Evolutionary conservation across 1,139 yeast species (phyloP).

Genomic region (Kodamaea sp.): DNA sequence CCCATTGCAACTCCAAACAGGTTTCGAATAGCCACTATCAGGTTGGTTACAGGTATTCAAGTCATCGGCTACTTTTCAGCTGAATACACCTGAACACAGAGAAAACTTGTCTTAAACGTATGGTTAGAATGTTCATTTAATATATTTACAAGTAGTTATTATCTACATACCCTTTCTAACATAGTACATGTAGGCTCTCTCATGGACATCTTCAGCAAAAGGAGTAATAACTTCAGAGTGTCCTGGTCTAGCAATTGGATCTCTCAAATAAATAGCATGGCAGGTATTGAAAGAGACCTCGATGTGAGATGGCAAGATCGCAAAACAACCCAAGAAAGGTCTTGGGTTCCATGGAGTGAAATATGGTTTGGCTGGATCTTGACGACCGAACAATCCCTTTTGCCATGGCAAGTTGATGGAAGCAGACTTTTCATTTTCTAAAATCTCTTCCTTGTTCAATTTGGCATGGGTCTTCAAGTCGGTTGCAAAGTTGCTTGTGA

Average conservation of each 20-base stretch:
- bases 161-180: slow-evolving; percentile 68
- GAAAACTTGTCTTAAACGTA: no score
- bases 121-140: no score
- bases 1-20: no score
- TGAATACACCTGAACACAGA: no score
- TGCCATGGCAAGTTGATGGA: slow-evolving; percentile 71
- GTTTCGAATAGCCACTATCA: no score
- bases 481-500: slow-evolving; percentile 58
- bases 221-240: slow-evolving; percentile 95
- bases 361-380: slow-evolving; percentile 73
- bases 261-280: slow-evolving; percentile 92
- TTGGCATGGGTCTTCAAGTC: slow-evolving; percentile 49
- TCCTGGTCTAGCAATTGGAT: slow-evolving; percentile 97
- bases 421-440: slow-evolving; percentile 56
- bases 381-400: slow-evolving; percentile 72
- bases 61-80: no score
- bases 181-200: slow-evolving; percentile 95
- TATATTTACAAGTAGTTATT: slow-evolving; percentile 7
- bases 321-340: slow-evolving; percentile 89
- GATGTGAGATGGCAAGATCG: slow-evolving; percentile 86
- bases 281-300: slow-evolving; percentile 90
- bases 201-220: slow-evolving; percentile 79
- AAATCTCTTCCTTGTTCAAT: slow-evolving; percentile 53
- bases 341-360: slow-evolving; percentile 98
- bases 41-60: no score